Conservation (phyloP, 805 yeast genomes). For the Suhomyces xylopsoci region DNA sequence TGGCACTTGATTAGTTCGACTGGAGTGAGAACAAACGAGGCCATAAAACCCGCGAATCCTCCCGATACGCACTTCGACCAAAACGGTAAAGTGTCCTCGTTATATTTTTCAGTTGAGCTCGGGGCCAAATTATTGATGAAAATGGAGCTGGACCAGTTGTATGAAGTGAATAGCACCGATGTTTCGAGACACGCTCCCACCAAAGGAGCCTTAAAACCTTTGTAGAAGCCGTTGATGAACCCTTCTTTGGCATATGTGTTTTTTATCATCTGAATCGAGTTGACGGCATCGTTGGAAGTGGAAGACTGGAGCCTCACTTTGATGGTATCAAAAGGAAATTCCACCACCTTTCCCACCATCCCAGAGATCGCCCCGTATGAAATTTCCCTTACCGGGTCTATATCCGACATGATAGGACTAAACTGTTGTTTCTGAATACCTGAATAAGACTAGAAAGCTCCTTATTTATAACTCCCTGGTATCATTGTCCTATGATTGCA, state of each 20-base stretch:
- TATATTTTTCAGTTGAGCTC: background rate
- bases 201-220: constrained; percentile 77
- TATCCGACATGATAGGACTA: background rate
- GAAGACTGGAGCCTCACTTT: constrained; percentile 82
- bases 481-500: background rate
- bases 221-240: constrained; percentile 64
- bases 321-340: constrained; percentile 90
- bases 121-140: constrained; percentile 18
- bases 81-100: constrained; percentile 33
- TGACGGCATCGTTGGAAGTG: constrained; percentile 37
- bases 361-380: constrained; percentile 64
- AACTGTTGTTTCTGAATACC: background rate
- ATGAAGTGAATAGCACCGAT: constrained; percentile 72
- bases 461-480: background rate
- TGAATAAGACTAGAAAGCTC: background rate
- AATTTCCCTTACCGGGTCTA: constrained; percentile 36
- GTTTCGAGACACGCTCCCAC: constrained; percentile 89
- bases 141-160: constrained; percentile 37
- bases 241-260: constrained; percentile 71
- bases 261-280: constrained; percentile 64
- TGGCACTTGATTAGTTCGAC: constrained; percentile 89
- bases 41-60: constrained; percentile 75
- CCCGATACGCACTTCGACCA: constrained; percentile 62
- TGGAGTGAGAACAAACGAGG: constrained; percentile 84
- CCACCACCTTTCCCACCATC: constrained; percentile 76